phyloP scores from a whole-genome alignment of 2,329 filamentous ascomycete genomes.

The Fusarium luffae region DNA sequence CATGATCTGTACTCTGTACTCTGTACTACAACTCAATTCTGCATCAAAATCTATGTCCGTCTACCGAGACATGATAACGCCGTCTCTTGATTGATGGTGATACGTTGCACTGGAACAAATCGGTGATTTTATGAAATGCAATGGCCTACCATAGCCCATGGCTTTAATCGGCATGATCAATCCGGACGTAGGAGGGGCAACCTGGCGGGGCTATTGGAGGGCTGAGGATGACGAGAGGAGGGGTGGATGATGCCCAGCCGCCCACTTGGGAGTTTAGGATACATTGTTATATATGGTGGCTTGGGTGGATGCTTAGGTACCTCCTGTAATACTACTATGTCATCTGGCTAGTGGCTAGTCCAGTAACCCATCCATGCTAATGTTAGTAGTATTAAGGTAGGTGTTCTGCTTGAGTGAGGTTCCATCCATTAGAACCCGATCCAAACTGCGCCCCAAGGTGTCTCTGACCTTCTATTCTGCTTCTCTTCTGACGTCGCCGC shows the following conservation, averaged over 20 bases:
- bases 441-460: conserved; percentile 44
- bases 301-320: conserved; percentile 14
- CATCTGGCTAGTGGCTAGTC: conserved; percentile 27
- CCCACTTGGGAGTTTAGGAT: conserved; percentile 7
- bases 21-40: conserved; percentile 18
- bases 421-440: conserved; percentile 24
- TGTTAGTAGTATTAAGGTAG: neutral
- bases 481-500: conserved; percentile 39
- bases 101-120: conserved; percentile 30
- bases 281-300: conserved; percentile 3
- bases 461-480: conserved; percentile 33
- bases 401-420: conserved; percentile 4
- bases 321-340: conserved; percentile 34
- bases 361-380: neutral
- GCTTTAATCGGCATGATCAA: conserved; percentile 26
- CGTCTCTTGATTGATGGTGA: conserved; percentile 4
- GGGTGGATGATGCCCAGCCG: conserved; percentile 30
- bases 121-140: conserved; percentile 29
- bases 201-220: conserved; percentile 39
- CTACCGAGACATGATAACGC: conserved; percentile 22
- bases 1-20: conserved; percentile 4
- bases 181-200: conserved; percentile 46
- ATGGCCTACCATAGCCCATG: conserved; percentile 5
- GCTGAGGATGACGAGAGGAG: conserved; percentile 23
- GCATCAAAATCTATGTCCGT: conserved; percentile 18